These are phyloP conservation scores for Macroventuria anomochaeta DNA, from an alignment of 2,329 filamentous ascomycete genomes.

Conservation along the genomic window DNA sequence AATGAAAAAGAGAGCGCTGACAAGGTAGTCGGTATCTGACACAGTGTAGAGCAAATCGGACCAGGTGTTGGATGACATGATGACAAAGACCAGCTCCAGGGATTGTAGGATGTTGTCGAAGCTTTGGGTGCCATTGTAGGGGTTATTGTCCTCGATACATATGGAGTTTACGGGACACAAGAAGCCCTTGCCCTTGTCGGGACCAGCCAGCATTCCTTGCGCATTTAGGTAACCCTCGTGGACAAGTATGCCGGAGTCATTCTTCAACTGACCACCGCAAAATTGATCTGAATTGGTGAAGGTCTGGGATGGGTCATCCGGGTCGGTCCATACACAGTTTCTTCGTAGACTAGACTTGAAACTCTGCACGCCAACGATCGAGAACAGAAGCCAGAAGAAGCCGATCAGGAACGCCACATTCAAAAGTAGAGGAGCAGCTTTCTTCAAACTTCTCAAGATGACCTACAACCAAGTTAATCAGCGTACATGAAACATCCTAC, in stretches of 20 bases:
- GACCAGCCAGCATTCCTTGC: constrained; percentile 48
- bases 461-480: constrained; percentile 61
- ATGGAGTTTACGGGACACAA: constrained; percentile 83
- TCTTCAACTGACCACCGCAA: constrained; percentile 82
- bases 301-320: constrained; percentile 54
- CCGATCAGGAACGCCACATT: constrained; percentile 93
- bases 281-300: constrained; percentile 70
- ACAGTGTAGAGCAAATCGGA: constrained; percentile 94
- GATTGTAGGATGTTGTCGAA: constrained; percentile 96
- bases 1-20: constrained; percentile 78
- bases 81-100: constrained; percentile 91
- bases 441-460: constrained; percentile 93
- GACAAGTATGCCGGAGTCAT: constrained; percentile 51
- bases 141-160: constrained; percentile 80
- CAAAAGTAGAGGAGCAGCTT: constrained; percentile 87
- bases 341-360: constrained; percentile 67
- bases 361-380: constrained; percentile 94
- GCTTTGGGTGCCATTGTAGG: constrained; percentile 83
- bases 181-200: constrained; percentile 73
- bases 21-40: constrained; percentile 87
- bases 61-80: constrained; percentile 98
- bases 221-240: constrained; percentile 69
- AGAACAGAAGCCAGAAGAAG: constrained; percentile 98
- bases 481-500: not conserved
- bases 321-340: constrained; percentile 59